phyloP scores from a whole-genome alignment of 225 moss, liverwort and hornwort genomes.

The Bryoerythrophyllum caledonicum region DNA sequence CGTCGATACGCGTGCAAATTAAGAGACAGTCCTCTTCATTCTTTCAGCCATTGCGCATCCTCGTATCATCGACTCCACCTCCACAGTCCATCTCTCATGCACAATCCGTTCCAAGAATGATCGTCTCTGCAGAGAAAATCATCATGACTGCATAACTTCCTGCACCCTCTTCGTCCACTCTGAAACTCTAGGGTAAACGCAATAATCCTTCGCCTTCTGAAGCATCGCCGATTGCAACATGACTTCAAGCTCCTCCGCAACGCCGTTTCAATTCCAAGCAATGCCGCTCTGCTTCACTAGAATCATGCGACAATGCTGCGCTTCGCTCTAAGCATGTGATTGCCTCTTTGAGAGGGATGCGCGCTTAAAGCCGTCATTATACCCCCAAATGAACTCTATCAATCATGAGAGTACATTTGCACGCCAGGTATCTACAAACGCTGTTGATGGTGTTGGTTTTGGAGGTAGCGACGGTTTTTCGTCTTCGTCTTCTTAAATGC shows the following conservation, averaged over 20 bases:
- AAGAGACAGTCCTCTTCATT: constrained; percentile 6
- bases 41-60: not conserved
- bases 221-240: constrained; percentile 1
- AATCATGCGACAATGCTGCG: not conserved
- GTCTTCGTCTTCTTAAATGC: not conserved
- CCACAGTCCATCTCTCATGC: constrained; percentile 2
- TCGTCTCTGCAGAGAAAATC: no score
- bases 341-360: no score
- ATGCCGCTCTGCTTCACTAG: not conserved
- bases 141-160: not conserved
- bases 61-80: not conserved
- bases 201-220: not conserved
- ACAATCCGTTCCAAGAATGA: not conserved
- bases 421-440: accelerated
- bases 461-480: not conserved
- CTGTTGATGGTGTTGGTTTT: not conserved
- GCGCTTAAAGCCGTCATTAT: not conserved
- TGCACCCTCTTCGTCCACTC: constrained; percentile 5
- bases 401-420: not conserved
- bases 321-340: no score
- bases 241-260: not conserved
- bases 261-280: not conserved
- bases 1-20: not conserved
- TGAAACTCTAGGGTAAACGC: constrained; percentile 1
- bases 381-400: not conserved